phyloP scores from a whole-genome alignment of 768 basidiomycete species.

The Panellus pusillus region DNA sequence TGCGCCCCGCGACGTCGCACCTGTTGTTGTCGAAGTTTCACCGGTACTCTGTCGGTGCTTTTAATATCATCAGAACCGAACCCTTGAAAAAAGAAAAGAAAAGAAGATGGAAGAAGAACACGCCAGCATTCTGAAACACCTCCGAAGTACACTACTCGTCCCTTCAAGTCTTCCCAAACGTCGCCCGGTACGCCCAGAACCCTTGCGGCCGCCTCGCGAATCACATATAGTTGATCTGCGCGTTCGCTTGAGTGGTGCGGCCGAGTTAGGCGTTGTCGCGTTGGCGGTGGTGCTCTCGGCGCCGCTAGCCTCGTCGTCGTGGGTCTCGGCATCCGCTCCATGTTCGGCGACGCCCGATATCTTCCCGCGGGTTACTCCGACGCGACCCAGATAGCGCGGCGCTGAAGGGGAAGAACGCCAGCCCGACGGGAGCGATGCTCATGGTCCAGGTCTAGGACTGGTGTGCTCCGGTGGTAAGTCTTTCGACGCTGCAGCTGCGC shows the following conservation, averaged over 20 bases:
- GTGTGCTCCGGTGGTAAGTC: slow-evolving; percentile 48
- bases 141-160: slow-evolving; percentile 83
- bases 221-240: slow-evolving; percentile 90
- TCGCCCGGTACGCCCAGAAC: slow-evolving; percentile 69
- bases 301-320: not conserved
- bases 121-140: slow-evolving; percentile 90
- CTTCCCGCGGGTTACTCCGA: too few species aligned
- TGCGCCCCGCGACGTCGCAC: slow-evolving; percentile 71
- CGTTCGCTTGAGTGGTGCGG: slow-evolving; percentile 45
- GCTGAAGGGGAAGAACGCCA: too few species aligned
- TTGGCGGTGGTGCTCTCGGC: not conserved
- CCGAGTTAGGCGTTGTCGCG: not conserved
- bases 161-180: slow-evolving; percentile 83
- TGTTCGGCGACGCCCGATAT: too few species aligned
- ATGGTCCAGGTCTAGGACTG: too few species aligned
- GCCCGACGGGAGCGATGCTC: too few species aligned
- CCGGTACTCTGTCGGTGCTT: slow-evolving; percentile 95
- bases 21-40: slow-evolving; percentile 63
- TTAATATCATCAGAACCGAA: not conserved
- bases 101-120: slow-evolving; percentile 20
- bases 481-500: slow-evolving; percentile 42
- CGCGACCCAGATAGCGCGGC: too few species aligned
- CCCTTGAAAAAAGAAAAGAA: slow-evolving; percentile 1
- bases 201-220: slow-evolving; percentile 89
- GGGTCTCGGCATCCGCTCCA: slow-evolving; percentile 42